These are phyloP conservation scores for Lactarius sanguifluus DNA, from an alignment of 768 basidiomycete species.

Conservation along the genomic window DNA sequence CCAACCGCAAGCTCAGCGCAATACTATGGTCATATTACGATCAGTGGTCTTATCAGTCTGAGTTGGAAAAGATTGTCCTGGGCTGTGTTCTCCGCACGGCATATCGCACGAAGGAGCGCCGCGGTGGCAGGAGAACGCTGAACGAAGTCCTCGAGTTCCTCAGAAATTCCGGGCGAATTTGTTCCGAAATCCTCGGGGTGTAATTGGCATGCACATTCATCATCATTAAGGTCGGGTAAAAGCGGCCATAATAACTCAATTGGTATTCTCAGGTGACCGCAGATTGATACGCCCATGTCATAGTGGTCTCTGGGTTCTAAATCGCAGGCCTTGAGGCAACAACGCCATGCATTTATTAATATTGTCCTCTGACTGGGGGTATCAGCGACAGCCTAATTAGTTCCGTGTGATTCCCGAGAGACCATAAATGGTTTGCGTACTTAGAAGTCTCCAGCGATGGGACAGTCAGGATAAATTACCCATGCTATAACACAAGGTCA, in stretches of 20 bases:
- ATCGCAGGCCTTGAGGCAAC: not conserved
- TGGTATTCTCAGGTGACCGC: not conserved
- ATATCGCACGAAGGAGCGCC: conserved; percentile 10
- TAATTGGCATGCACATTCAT: not conserved
- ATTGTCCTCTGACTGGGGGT: not conserved
- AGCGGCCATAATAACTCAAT: not conserved
- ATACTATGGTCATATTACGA: not conserved
- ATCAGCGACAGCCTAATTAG: not conserved
- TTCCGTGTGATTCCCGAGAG: not conserved
- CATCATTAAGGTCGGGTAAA: not conserved
- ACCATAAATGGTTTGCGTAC: not conserved
- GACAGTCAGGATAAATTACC: too few species aligned
- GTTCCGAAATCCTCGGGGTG: conserved; percentile 3
- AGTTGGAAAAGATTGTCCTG: conserved; percentile 8
- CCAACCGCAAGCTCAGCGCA: conserved; percentile 13
- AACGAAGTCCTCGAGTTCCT: not conserved
- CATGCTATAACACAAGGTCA: not conserved
- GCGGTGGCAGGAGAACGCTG: conserved; percentile 4
- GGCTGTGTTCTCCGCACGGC: conserved; percentile 7
- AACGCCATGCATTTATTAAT: not conserved
- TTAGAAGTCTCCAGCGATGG: too few species aligned
- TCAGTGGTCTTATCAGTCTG: conserved; percentile 13
- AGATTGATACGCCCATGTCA: conserved; percentile 5
- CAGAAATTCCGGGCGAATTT: not conserved
- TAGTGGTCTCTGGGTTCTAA: not conserved